Percentiles rank a stretch among this genome's conserved stretches.
These are phyloP conservation scores for Hypericum perforatum DNA, from an alignment of 345 rosid genomes.

Conservation along the genomic window DNA sequence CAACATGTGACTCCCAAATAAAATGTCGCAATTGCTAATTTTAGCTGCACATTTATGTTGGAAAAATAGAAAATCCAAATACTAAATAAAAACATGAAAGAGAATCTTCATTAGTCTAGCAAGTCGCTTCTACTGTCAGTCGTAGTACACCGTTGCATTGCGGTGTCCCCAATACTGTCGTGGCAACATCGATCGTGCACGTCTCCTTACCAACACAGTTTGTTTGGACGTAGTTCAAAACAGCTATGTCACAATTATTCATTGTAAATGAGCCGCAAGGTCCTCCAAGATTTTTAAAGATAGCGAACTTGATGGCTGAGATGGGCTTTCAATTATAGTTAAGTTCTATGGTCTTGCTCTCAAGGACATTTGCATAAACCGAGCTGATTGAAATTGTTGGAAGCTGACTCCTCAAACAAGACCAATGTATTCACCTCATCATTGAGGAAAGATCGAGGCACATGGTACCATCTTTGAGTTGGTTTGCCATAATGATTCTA, in stretches of 20 bases:
- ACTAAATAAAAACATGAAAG: no score
- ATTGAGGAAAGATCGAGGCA: slow-evolving; percentile 15
- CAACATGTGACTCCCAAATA: no score
- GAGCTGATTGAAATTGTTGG: slow-evolving; percentile 2
- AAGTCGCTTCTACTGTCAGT: no score
- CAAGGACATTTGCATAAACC: neutral
- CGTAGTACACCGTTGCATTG: no score
- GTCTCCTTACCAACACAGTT: no score
- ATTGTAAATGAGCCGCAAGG: no score
- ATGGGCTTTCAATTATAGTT: slow-evolving; percentile 4
- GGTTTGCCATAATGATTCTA: slow-evolving; percentile 57
- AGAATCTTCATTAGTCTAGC: no score
- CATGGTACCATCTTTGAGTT: slow-evolving; percentile 66
- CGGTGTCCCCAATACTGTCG: no score
- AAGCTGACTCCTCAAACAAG: slow-evolving; percentile 8
- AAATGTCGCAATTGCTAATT: no score
- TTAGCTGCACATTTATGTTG: no score
- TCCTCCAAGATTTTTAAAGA: slow-evolving; percentile 7
- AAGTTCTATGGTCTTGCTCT: slow-evolving; percentile 10
- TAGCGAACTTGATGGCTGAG: slow-evolving; percentile 7
- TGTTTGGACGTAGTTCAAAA: neutral
- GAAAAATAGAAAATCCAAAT: no score
- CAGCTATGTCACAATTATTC: neutral
- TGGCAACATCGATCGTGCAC: no score
- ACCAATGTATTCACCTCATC: slow-evolving; percentile 1